Percentiles rank a stretch among this genome's conserved stretches.
phyloP scores from a whole-genome alignment of 768 basidiomycete genomes.

The Mycena kentingensis region DNA sequence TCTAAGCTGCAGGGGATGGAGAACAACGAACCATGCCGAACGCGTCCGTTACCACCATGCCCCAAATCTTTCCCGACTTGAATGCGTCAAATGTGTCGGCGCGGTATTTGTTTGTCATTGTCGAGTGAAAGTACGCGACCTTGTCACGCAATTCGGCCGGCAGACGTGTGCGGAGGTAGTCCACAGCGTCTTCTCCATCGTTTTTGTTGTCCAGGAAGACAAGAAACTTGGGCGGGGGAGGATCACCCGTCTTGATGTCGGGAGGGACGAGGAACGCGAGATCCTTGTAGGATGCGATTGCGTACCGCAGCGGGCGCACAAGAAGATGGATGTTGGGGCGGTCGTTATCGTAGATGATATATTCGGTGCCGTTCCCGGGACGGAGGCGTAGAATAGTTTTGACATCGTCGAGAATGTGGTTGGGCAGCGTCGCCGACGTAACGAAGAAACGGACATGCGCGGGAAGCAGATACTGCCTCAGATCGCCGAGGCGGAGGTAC shows the following conservation, averaged over 20 bases:
- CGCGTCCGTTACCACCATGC: constrained; percentile 25
- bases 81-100: constrained; percentile 9
- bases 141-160: constrained; percentile 17
- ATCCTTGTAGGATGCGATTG: constrained; percentile 16
- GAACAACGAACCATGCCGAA: constrained; percentile 34
- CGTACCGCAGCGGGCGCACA: constrained; percentile 20
- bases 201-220: constrained; percentile 27
- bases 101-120: constrained; percentile 23
- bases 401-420: constrained; percentile 26
- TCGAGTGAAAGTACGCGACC: constrained; percentile 27
- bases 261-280: constrained; percentile 22
- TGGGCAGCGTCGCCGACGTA: constrained; percentile 37
- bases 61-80: constrained; percentile 21
- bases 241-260: constrained; percentile 7
- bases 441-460: constrained; percentile 31
- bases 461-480: constrained; percentile 34
- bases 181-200: constrained; percentile 11
- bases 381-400: constrained; percentile 25
- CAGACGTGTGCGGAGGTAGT: constrained; percentile 13
- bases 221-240: constrained; percentile 21
- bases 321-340: constrained; percentile 23
- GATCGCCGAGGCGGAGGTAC: constrained; percentile 30
- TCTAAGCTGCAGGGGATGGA: not conserved
- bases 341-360: constrained; percentile 19
- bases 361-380: constrained; percentile 3